These are phyloP conservation scores for Mycotypha africana DNA, from an alignment of 371 early-diverging fungal species.

Conservation along the genomic window DNA sequence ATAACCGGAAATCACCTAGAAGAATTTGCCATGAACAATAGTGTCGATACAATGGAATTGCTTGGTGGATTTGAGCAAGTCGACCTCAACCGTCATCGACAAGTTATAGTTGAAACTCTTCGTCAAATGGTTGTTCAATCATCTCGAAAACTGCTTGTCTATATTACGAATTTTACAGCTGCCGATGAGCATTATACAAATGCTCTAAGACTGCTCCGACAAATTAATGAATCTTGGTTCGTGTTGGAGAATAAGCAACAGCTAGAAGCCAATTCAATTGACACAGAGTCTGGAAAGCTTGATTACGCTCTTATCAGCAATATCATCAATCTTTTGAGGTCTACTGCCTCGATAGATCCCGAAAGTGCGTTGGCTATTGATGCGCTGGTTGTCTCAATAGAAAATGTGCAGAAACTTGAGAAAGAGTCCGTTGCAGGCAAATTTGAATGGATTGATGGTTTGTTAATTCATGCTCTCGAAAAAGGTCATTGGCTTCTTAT, in stretches of 20 bases:
- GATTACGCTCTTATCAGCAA: slow-evolving; percentile 32
- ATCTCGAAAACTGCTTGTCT: slow-evolving; percentile 26
- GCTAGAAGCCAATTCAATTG: slow-evolving; percentile 13
- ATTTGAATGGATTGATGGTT: slow-evolving; percentile 98
- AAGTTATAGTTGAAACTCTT: slow-evolving; percentile 45
- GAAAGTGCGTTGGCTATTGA: slow-evolving; percentile 13
- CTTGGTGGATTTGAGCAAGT: slow-evolving; percentile 97
- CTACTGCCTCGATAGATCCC: slow-evolving; percentile 17
- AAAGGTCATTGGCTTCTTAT: slow-evolving; percentile 97
- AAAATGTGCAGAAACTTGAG: slow-evolving; percentile 44
- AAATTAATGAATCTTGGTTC: slow-evolving; percentile 39
- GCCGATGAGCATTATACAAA: slow-evolving; percentile 12
- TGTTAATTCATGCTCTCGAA: slow-evolving; percentile 89
- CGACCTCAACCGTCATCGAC: slow-evolving; percentile 77
- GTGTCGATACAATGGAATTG: slow-evolving; percentile 93
- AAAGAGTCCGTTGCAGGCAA: slow-evolving; percentile 60
- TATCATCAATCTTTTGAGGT: slow-evolving; percentile 25
- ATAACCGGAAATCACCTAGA: slow-evolving; percentile 77
- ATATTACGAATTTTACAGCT: slow-evolving; percentile 8
- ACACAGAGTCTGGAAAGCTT: slow-evolving; percentile 14
- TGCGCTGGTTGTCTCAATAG: slow-evolving; percentile 5
- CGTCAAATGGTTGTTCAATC: slow-evolving; percentile 18
- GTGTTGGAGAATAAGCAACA: slow-evolving; percentile 30
- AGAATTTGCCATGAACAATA: slow-evolving; percentile 93
- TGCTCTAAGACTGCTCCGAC: slow-evolving; percentile 24